These are phyloP conservation scores for Diplodia mutila DNA, from an alignment of 2,329 filamentous ascomycete genomes.

Conservation along the genomic window DNA sequence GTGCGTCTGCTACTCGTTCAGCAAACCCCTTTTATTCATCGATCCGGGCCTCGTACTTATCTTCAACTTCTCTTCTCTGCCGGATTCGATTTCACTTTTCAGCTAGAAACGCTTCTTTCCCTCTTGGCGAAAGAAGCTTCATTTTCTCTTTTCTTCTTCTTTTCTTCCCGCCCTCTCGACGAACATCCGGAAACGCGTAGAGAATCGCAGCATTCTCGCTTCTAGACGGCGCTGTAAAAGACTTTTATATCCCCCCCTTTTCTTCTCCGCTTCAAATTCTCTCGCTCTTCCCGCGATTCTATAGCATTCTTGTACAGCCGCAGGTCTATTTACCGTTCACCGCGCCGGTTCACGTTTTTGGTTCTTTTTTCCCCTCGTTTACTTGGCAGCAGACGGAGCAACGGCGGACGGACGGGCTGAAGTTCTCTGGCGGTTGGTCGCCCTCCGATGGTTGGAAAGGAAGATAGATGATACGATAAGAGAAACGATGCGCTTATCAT, in stretches of 20 bases:
- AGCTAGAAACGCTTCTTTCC: background rate
- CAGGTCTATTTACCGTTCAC: background rate
- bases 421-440: background rate
- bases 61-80: background rate
- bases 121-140: background rate
- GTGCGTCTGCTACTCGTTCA: background rate
- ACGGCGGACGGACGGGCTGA: no score
- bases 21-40: background rate
- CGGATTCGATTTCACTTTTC: background rate
- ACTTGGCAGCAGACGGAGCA: background rate
- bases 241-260: background rate
- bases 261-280: background rate
- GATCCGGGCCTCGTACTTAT: background rate
- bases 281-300: background rate
- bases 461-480: background rate
- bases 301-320: background rate
- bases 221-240: slow-evolving; percentile 1
- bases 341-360: background rate
- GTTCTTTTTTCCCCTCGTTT: background rate
- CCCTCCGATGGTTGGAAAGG: background rate
- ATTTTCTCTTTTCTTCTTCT: background rate
- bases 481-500: background rate
- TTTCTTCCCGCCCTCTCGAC: background rate
- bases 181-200: background rate
- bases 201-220: background rate